Base-by-base conservation (phyloP, 495 filamentous ascomycete species). In the Podospora pseudopauciseta region DNA sequence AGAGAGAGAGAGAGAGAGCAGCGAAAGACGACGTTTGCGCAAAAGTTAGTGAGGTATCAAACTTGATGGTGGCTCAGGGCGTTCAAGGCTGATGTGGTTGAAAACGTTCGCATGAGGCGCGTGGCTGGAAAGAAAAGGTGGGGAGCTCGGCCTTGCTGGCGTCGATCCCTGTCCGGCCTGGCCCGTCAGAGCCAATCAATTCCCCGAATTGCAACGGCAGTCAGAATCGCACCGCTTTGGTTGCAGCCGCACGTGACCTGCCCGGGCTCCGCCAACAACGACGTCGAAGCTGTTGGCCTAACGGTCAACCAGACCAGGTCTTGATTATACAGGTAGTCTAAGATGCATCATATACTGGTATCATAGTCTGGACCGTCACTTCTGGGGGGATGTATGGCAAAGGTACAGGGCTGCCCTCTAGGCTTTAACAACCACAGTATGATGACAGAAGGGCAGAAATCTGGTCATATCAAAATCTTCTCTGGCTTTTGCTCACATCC, bases 181-280 rank as follows among this genome's bases (percentile, higher is more conserved):
- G 64, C 64, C 67, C 63, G 63, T 49, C 39, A 3, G 6, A 63
- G 44, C 74, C 74, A 76, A 76, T 76, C 68, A 74, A 74, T 72
- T 74, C 64, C 70, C 74, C 72, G 72, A 74, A 70, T 72, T 71
- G 39, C 71, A 67, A 65, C 66, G 63, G 67, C 62, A 67, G 30
- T 58, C 39, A 32, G 39, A 49, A 49, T 63, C 30, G 27, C 28
- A 34, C 61, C 58, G 56, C 58, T 60, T 28, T 32, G 27, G 20
- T 30, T 58, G 55, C 55, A 39, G 61, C 57, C 23, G 44, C 67
- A 69, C 67, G 67, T 69, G 67, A 69, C 53, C 19, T 32, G 34
- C 15, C 16, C 55, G 39, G 39, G 39, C 39, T 49, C 39, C 39
- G 39, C 39, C 39, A 49, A 49, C 39, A 0, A 49, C 39, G 39